phyloP scores from a whole-genome alignment of 345 rosid species.

The Leavenworthia alabamica region DNA sequence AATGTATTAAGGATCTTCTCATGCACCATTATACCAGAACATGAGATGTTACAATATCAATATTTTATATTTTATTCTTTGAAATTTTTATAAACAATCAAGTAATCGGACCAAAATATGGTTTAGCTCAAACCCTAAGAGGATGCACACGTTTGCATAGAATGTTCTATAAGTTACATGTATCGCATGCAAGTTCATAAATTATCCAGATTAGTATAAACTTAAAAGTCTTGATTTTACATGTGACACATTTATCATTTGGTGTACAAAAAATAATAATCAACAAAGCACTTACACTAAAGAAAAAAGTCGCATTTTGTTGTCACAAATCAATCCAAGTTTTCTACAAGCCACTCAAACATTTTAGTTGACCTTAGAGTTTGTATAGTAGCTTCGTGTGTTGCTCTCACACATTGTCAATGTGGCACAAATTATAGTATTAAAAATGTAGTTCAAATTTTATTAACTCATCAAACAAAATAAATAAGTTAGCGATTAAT shows the following conservation, averaged over 20 bases:
- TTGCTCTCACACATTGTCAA: background rate
- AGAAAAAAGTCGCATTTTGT: background rate
- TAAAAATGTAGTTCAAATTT: background rate
- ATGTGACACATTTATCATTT: constrained; percentile 7
- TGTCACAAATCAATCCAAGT: constrained; percentile 11
- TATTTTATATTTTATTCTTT: background rate
- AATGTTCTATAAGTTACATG: background rate
- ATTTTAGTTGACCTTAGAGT: constrained; percentile 9
- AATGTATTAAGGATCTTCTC: too few species aligned
- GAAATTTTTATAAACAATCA: background rate
- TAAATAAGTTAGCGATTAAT: too few species aligned
- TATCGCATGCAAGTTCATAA: constrained; percentile 1
- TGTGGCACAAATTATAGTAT: background rate
- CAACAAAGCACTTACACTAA: background rate
- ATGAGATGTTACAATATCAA: too few species aligned
- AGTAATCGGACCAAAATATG: background rate
- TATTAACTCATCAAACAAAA: background rate
- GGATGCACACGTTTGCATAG: constrained; percentile 2
- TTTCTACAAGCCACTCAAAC: background rate
- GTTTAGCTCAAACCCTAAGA: background rate
- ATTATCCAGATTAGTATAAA: background rate
- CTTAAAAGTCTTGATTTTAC: background rate
- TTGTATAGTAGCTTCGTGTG: background rate
- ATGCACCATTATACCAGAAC: too few species aligned
- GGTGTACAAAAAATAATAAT: background rate